A percentile compares a stretch with the other conserved stretches of the same genome.
Conservation (phyloP, 1,139 yeast genomes). For the Blastobotrys illinoisensis region DNA sequence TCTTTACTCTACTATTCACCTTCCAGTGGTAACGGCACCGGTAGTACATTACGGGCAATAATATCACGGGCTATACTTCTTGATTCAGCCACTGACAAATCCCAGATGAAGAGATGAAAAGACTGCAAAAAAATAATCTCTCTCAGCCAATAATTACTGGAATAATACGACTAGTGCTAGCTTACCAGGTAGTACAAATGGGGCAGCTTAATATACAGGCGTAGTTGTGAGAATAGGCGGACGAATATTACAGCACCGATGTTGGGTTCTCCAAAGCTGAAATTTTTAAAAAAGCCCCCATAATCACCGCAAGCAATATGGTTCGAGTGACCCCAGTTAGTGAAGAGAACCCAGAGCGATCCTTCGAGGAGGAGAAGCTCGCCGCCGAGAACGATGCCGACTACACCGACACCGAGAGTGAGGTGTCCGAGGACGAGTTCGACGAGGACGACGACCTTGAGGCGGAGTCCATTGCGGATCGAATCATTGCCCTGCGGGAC, state of each 20-base stretch:
- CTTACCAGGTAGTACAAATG: too few relatives aligned
- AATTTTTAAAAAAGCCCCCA: background rate
- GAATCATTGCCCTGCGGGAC: slow-evolving; percentile 87
- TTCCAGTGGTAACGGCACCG: too few relatives aligned
- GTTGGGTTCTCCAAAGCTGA: background rate
- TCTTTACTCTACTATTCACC: too few relatives aligned
- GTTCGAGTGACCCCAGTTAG: slow-evolving; percentile 68
- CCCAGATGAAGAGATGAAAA: too few relatives aligned
- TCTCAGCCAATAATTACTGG: too few relatives aligned
- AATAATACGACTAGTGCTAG: too few relatives aligned
- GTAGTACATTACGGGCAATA: too few relatives aligned
- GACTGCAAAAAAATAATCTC: too few relatives aligned
- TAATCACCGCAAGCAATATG: slow-evolving; percentile 39
- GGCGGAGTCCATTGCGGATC: slow-evolving; percentile 78
- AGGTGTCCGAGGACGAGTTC: slow-evolving; percentile 45
- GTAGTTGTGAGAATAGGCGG: background rate
- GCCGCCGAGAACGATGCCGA: slow-evolving; percentile 33
- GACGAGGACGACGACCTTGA: slow-evolving; percentile 72
- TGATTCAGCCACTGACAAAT: too few relatives aligned
- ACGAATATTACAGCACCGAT: background rate
- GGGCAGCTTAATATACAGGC: too few relatives aligned
- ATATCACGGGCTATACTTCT: too few relatives aligned
- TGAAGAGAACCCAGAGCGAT: slow-evolving; percentile 34
- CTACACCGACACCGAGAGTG: slow-evolving; percentile 32
- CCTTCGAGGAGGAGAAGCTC: slow-evolving; percentile 38